Percentiles rank a stretch among this genome's conserved stretches.
Evolutionary conservation across 257 asterid genomes (phyloP).

Genomic region (Cruciata laevipes): DNA sequence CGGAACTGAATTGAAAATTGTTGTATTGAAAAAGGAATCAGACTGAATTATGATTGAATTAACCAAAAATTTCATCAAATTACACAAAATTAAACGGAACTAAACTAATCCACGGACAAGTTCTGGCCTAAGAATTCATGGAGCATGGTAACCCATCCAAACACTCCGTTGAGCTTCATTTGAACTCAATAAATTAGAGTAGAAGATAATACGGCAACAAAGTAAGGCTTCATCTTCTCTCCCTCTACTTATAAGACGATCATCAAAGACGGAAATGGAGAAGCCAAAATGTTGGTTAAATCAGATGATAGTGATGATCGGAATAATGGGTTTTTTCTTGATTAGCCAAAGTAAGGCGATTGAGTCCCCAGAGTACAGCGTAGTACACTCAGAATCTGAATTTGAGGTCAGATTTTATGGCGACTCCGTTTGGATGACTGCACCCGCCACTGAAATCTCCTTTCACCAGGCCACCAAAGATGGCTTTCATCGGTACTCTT

Average conservation of each 20-base stretch:
- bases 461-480: constrained; percentile 59
- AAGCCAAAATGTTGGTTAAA: constrained; percentile 17
- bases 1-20: no score
- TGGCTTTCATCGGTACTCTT: constrained; percentile 76
- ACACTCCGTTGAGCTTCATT: no score
- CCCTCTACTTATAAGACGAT: neutral
- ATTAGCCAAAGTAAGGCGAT: constrained; percentile 28
- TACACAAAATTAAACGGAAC: no score
- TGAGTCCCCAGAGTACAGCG: constrained; percentile 66
- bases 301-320: constrained; percentile 2
- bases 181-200: no score
- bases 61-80: no score
- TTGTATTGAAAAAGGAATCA: no score
- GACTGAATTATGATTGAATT: no score
- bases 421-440: constrained; percentile 73
- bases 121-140: no score
- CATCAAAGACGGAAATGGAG: constrained; percentile 28
- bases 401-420: constrained; percentile 71
- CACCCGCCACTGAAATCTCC: constrained; percentile 45
- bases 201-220: neutral
- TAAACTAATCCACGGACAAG: no score
- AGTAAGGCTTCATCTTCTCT: neutral
- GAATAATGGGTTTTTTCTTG: constrained; percentile 12
- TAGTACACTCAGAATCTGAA: constrained; percentile 73
- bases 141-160: no score